Evolutionary conservation across 768 basidiomycete species (phyloP).

Genomic region (Tulasnella sp.): DNA sequence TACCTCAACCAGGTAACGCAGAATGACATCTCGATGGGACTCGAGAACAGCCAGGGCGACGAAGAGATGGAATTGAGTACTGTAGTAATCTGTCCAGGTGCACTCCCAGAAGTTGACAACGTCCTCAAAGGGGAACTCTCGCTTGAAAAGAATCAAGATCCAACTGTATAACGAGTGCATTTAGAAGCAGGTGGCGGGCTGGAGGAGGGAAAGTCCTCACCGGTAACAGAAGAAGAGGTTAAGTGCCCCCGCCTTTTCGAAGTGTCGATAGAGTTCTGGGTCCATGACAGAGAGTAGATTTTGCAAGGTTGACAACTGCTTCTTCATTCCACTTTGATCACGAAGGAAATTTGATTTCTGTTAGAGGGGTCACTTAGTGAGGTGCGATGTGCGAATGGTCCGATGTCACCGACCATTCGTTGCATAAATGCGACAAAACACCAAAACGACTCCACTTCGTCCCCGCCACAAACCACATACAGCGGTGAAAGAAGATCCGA

Average conservation of each 20-base stretch:
- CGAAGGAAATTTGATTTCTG: constrained; percentile 94
- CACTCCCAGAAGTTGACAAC: constrained; percentile 93
- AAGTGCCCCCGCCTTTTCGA: constrained; percentile 84
- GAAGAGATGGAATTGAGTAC: constrained; percentile 86
- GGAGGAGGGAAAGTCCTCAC: constrained; percentile 50
- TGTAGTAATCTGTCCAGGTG: constrained; percentile 90
- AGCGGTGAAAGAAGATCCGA: constrained; percentile 93
- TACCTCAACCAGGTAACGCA: constrained; percentile 94
- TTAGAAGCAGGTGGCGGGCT: not conserved
- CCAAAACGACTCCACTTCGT: constrained; percentile 94
- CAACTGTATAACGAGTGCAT: constrained; percentile 54
- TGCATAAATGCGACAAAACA: constrained; percentile 95
- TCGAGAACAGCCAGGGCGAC: constrained; percentile 92
- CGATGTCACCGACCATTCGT: constrained; percentile 70
- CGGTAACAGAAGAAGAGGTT: constrained; percentile 99
- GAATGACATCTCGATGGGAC: constrained; percentile 91
- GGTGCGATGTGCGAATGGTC: not conserved
- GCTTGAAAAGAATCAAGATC: constrained; percentile 93
- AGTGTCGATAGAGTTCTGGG: constrained; percentile 89
- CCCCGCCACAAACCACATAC: constrained; percentile 86
- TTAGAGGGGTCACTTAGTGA: not conserved
- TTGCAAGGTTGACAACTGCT: constrained; percentile 85
- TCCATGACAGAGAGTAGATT: constrained; percentile 93
- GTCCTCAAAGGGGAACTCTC: constrained; percentile 92
- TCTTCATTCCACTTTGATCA: constrained; percentile 98